Percentiles rank a stretch among this genome's conserved stretches.
These are phyloP conservation scores for Mycena metata DNA, from an alignment of 768 basidiomycete genomes.

Conservation along the genomic window DNA sequence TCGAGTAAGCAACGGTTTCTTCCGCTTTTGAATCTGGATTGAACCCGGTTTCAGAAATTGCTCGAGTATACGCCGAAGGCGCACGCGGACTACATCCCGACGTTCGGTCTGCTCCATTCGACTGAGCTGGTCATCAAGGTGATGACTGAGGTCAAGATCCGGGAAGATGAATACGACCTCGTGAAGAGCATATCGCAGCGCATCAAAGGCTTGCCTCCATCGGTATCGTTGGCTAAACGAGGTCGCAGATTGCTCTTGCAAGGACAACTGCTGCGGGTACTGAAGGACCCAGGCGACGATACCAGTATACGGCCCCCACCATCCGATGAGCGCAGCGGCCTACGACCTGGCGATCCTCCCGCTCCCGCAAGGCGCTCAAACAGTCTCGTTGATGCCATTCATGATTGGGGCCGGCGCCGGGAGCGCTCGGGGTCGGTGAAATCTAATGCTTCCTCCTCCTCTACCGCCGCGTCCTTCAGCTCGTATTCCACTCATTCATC, in stretches of 20 bases:
- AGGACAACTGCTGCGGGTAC: slow-evolving; percentile 64
- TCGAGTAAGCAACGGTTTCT: slow-evolving; percentile 64
- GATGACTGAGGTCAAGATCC: slow-evolving; percentile 86
- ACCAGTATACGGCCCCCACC: background rate
- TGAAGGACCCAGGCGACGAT: background rate
- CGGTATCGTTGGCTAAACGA: slow-evolving; percentile 70
- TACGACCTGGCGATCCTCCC: background rate
- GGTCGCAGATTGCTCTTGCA: slow-evolving; percentile 83
- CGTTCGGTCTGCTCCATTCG: slow-evolving; percentile 73
- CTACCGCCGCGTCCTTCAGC: slow-evolving; percentile 4
- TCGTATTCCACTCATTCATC: slow-evolving; percentile 24
- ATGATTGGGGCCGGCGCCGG: slow-evolving; percentile 58
- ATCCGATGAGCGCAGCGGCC: slow-evolving; percentile 7
- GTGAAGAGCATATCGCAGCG: slow-evolving; percentile 71
- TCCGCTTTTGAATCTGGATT: background rate
- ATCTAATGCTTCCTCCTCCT: slow-evolving; percentile 42
- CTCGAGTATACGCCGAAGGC: slow-evolving; percentile 75
- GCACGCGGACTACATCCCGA: slow-evolving; percentile 80
- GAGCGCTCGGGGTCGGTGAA: slow-evolving; percentile 52
- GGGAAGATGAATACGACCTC: slow-evolving; percentile 89
- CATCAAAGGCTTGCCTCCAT: slow-evolving; percentile 70
- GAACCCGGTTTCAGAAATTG: slow-evolving; percentile 66
- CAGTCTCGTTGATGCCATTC: slow-evolving; percentile 57
- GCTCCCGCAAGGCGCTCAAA: slow-evolving; percentile 43
- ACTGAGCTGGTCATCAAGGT: slow-evolving; percentile 81